Evolutionary conservation across 2,329 filamentous ascomycete species (phyloP), one percentile per base, ranked within the genome.

Genomic region (Pyrenophora graminea): DNA sequence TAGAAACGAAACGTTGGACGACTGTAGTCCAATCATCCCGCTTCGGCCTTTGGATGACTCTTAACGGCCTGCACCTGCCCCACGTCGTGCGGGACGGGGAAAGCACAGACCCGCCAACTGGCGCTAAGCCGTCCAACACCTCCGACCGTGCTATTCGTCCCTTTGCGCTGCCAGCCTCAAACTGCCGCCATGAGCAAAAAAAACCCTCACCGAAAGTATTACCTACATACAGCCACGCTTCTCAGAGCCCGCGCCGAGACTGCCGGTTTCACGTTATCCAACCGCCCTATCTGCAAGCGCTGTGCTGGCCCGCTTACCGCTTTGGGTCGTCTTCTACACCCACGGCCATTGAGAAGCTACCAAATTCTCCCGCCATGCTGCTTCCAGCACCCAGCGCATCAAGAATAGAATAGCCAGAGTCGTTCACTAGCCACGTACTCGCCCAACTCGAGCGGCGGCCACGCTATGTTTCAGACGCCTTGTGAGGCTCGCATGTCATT

Each of bases 211-310:
- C 41, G 51, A 36, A 46, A 30, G 44, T 51, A 54, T 49, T 56
- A 48, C 13, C 15, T 15, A 15, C 15, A 15, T 15, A 15, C 15
- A 15, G 15, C 15, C 15, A 15, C 15, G 15, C n/a, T n/a, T n/a
- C n/a, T n/a, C n/a, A 36, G 31, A 23, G 23, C 8, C 63, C 57
- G 61, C 61, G 62, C 63, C 54, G 55, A 60, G 21, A 9, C 56
- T 58, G 59, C 64, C 62, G 62, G 70, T 73, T 73, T 71, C 69
- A 71, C 56, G 55, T 60, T 67, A 58, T 51, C 69, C 66, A 71
- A 58, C 67, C 69, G 68, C 69, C 67, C 62, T 61, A 51, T 53
- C 53, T 62, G 63, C 64, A 68, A 65, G 70, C 69, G 69, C 67
- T 45, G 69, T 63, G 67, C 67, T 65, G 43, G 48, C 42, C 52